A percentile compares a stretch with the other conserved stretches of the same genome.
Conservation (phyloP, 495 filamentous ascomycete genomes). For the Cladorrhinum samala region DNA sequence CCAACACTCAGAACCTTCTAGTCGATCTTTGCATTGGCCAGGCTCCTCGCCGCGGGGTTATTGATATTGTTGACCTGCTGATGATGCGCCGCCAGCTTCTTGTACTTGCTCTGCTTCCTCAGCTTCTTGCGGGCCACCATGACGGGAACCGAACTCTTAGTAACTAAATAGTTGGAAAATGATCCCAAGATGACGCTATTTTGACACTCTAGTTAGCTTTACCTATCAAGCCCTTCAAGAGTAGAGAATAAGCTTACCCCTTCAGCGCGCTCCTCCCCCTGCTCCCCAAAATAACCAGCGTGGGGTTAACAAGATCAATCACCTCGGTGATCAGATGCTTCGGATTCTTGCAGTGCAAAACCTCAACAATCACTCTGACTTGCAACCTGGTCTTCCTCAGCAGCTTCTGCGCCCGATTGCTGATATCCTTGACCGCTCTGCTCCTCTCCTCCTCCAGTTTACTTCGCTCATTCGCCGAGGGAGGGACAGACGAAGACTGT, state of each 20-base stretch:
- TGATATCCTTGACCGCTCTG: slow-evolving; percentile 69
- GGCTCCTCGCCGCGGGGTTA: slow-evolving; percentile 54
- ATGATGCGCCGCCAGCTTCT: slow-evolving; percentile 44
- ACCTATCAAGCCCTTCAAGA: too few relatives aligned
- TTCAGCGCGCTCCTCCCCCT: slow-evolving; percentile 86
- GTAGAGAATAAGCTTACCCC: slow-evolving; percentile 56
- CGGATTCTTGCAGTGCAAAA: slow-evolving; percentile 96
- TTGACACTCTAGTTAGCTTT: background rate
- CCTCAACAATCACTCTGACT: slow-evolving; percentile 86
- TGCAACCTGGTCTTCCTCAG: slow-evolving; percentile 86
- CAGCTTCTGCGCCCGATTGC: slow-evolving; percentile 70
- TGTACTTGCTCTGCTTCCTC: slow-evolving; percentile 66
- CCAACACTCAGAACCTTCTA: slow-evolving; percentile 25
- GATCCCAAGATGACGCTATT: slow-evolving; percentile 81
- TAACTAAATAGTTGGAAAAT: slow-evolving; percentile 94
- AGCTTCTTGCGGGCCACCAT: slow-evolving; percentile 85
- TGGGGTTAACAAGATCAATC: slow-evolving; percentile 85
- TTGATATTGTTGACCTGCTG: slow-evolving; percentile 68
- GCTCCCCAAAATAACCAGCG: slow-evolving; percentile 88
- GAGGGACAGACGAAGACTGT: slow-evolving; percentile 29
- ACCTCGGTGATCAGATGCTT: slow-evolving; percentile 80
- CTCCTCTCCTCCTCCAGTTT: slow-evolving; percentile 70
- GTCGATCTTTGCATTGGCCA: slow-evolving; percentile 62
- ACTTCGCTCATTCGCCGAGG: slow-evolving; percentile 37
- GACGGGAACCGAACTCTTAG: slow-evolving; percentile 91